phyloP scores from a whole-genome alignment of 176 grass and related monocot genomes.

The Oryza australiensis region DNA sequence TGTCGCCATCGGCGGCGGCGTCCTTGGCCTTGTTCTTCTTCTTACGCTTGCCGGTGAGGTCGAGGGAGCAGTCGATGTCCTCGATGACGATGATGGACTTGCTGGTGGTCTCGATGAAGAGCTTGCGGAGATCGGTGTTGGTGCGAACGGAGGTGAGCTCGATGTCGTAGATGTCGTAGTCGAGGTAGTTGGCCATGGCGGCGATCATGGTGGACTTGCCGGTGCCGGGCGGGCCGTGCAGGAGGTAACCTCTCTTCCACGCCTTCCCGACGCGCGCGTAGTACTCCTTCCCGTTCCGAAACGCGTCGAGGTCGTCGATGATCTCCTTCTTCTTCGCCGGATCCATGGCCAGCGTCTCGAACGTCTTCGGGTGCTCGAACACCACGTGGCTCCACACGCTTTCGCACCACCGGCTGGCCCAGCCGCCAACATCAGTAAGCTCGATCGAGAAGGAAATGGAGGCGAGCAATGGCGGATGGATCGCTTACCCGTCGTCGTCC shows the following conservation, averaged over 20 bases:
- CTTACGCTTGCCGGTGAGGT: conserved; percentile 52
- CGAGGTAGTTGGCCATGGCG: conserved; percentile 51
- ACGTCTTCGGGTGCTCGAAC: conserved; percentile 49
- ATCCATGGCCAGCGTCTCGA: conserved; percentile 44
- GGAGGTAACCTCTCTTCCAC: conserved; percentile 53
- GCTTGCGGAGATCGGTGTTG: conserved; percentile 53
- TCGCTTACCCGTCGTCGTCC: neutral
- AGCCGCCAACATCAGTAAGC: neutral
- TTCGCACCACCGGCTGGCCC: neutral
- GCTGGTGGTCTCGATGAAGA: conserved; percentile 49
- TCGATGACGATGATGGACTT: conserved; percentile 82
- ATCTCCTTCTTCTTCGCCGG: conserved; percentile 27
- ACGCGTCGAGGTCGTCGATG: conserved; percentile 34
- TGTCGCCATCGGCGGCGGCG: neutral
- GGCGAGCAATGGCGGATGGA: too few species aligned
- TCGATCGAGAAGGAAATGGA: neutral
- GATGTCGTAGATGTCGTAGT: conserved; percentile 50
- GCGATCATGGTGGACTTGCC: conserved; percentile 50
- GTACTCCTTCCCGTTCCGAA: conserved; percentile 12
- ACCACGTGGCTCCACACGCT: conserved; percentile 32
- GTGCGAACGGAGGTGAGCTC: conserved; percentile 36
- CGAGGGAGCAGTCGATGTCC: conserved; percentile 82
- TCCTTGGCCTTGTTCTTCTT: neutral
- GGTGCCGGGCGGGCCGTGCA: conserved; percentile 42
- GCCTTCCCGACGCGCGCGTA: conserved; percentile 32